Evolutionary conservation across 2,329 filamentous ascomycete species (phyloP).

Genomic region (Ilyonectria sp.): DNA sequence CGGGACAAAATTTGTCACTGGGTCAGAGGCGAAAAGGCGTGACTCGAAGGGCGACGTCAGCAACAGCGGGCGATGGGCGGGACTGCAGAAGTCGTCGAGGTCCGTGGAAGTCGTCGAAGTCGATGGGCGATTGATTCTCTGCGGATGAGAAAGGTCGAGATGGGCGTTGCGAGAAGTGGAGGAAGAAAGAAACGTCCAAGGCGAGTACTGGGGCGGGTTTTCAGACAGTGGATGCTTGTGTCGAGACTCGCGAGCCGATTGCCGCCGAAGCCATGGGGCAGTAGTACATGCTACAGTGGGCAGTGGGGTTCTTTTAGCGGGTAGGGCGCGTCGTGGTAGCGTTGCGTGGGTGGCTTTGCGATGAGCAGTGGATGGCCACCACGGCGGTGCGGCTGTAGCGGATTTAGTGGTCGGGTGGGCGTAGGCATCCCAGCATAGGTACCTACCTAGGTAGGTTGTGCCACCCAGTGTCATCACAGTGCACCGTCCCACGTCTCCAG

Average conservation of each 20-base stretch:
- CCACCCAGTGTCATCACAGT: slow-evolving; percentile 5
- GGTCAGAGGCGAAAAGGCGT: slow-evolving; percentile 8
- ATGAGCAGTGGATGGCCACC: slow-evolving; percentile 10
- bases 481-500: not conserved
- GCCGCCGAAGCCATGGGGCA: slow-evolving; percentile 47
- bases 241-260: slow-evolving; percentile 43
- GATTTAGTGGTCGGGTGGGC: slow-evolving; percentile 19
- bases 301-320: slow-evolving; percentile 16
- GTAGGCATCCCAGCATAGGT: slow-evolving; percentile 12
- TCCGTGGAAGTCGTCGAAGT: slow-evolving; percentile 27
- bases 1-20: slow-evolving; percentile 43
- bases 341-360: not conserved
- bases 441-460: not conserved
- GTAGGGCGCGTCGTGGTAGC: slow-evolving; percentile 9
- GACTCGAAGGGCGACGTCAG: slow-evolving; percentile 33
- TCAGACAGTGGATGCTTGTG: slow-evolving; percentile 45
- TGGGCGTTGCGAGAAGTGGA: slow-evolving; percentile 43
- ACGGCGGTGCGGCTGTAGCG: slow-evolving; percentile 12
- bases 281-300: slow-evolving; percentile 29
- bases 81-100: slow-evolving; percentile 18
- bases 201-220: slow-evolving; percentile 41
- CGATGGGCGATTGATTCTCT: slow-evolving; percentile 23
- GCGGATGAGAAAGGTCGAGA: slow-evolving; percentile 28
- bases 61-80: slow-evolving; percentile 21
- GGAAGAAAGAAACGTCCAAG: slow-evolving; percentile 42